Evolutionary conservation across 2,329 filamentous ascomycete species (phyloP).

Genomic region (Paecilomyces sp.): DNA sequence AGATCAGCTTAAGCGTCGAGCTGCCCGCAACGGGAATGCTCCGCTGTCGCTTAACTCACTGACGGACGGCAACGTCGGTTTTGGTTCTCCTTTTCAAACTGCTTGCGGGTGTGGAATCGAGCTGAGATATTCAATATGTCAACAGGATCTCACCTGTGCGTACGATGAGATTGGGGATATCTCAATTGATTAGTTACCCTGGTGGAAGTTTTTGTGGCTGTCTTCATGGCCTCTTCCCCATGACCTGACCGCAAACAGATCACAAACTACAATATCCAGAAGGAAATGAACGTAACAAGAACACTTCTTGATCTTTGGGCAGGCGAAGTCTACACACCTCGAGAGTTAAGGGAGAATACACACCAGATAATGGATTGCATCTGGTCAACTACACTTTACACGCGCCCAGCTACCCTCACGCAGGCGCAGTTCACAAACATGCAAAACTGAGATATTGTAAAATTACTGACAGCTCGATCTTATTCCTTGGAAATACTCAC

Average conservation of each 20-base stretch:
- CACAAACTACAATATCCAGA: no score
- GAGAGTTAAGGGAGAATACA: background rate
- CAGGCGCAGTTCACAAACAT: background rate
- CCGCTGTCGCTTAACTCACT: background rate
- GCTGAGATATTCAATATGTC: no score
- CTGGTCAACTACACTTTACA: background rate
- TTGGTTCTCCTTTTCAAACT: background rate
- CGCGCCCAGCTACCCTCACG: background rate
- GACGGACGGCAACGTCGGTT: background rate
- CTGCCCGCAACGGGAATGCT: background rate
- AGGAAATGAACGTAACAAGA: no score
- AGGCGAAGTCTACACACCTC: background rate
- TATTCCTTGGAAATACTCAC: background rate
- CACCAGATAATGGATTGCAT: background rate
- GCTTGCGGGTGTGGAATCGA: background rate
- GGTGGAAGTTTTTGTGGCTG: no score
- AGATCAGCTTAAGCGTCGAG: background rate
- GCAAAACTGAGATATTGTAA: background rate
- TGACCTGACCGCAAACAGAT: no score
- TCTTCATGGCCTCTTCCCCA: no score
- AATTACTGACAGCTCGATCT: background rate
- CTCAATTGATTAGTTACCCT: no score
- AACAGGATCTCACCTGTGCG: no score
- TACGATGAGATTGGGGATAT: no score
- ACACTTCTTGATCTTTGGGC: no score